Evolutionary conservation across 2,329 filamentous ascomycete genomes (phyloP), one percentile per base, ranked within the genome.

Genomic region (Trematosphaeria pertusa): DNA sequence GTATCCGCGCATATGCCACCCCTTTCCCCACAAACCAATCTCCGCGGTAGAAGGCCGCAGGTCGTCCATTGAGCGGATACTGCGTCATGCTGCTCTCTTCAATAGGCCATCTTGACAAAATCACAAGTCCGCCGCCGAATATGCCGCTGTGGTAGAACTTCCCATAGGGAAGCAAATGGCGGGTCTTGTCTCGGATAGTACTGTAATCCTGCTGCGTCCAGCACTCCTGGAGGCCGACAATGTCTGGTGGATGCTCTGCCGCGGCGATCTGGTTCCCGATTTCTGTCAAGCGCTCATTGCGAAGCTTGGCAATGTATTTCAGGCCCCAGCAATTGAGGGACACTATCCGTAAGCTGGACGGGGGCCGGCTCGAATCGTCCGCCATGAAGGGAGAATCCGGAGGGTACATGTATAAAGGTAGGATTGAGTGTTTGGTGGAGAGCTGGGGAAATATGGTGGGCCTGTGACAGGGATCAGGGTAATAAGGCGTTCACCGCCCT

Each of bases 21-120:
- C 94, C 94, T 70, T 97, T 97, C 0, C 94, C 94, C 8, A 97
- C 92, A 66, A 86, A 97, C 91, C 93, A 97, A 72, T 97, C 93
- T 9, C 94, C 94, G 50, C 93, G 81, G 75, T 88, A 97, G 73
- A 97, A 96, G 4, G 93, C 93, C 8, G 91, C 93, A 5, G 94
- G 94, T 14, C 93, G 83, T 14, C 94, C 94, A 70, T 96, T 97
- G 42, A 99, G 81, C n/a, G 91, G 85, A 69, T 97, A 99, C 3
- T 80, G 81, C 58, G 85, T 81, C 91, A 97, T 96, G 63, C 81
- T 86, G 71, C 87, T 92, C 75, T 96, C 89, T 62, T 90, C 87
- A 56, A 99, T 91, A 17, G 93, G 92, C 91, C 91, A 97, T 79
- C 85, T 83, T 37, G 90, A 95, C 37, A 97, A 78, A 54, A 97